phyloP scores from a whole-genome alignment of 495 filamentous ascomycete species.

The Jackrogersella multiformis region DNA sequence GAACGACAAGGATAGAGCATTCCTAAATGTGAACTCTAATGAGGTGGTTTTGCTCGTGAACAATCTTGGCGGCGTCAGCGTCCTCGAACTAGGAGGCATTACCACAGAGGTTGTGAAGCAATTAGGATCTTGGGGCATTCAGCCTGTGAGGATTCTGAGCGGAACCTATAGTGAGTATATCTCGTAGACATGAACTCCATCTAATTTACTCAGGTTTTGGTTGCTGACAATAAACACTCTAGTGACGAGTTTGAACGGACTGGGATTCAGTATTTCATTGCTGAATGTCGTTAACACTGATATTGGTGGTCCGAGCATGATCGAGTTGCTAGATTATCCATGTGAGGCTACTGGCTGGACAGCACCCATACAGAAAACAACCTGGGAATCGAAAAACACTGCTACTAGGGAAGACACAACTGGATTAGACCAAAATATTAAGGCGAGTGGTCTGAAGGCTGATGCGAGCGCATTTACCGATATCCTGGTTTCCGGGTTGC shows the following conservation, averaged over 20 bases:
- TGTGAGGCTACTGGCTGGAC: conserved; percentile 89
- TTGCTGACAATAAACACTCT: conserved; percentile 49
- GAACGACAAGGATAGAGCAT: conserved; percentile 82
- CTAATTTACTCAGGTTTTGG: conserved; percentile 5
- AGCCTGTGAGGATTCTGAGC: conserved; percentile 71
- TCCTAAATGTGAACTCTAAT: conserved; percentile 71
- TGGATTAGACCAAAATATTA: conserved; percentile 56
- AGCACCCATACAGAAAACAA: conserved; percentile 70
- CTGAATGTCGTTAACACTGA: conserved; percentile 84
- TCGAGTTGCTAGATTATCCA: conserved; percentile 86
- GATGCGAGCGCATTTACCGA: conserved; percentile 66
- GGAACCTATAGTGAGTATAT: conserved; percentile 64
- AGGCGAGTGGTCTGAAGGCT: conserved; percentile 75
- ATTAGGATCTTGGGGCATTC: conserved; percentile 74
- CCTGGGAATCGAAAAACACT: conserved; percentile 64
- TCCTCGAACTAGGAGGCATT: conserved; percentile 88
- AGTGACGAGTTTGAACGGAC: conserved; percentile 89
- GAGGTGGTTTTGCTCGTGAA: conserved; percentile 84
- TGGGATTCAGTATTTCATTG: conserved; percentile 89
- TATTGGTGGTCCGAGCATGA: conserved; percentile 79
- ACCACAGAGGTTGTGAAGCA: conserved; percentile 86
- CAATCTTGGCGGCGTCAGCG: conserved; percentile 92
- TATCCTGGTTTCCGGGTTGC: conserved; percentile 71
- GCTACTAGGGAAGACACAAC: conserved; percentile 53
- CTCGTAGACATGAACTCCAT: not conserved